A percentile compares a stretch with the other conserved stretches of the same genome.
These are phyloP conservation scores for Penicillium daleae DNA, from an alignment of 495 filamentous ascomycete species.

Conservation along the genomic window DNA sequence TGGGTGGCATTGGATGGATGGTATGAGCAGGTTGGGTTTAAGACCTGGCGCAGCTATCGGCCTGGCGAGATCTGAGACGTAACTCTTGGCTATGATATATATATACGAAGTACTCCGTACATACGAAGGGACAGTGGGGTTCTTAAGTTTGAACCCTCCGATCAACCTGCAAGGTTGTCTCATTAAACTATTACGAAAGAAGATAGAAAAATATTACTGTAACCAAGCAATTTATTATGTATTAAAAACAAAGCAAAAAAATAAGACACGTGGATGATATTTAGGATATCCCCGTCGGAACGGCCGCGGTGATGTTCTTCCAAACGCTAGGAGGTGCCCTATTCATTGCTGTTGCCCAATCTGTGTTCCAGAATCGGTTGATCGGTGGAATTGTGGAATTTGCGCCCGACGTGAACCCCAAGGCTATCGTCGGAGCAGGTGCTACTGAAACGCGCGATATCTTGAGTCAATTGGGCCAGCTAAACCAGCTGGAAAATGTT, in stretches of 20 bases:
- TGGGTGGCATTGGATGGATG: constrained; percentile 54
- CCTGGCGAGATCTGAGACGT: constrained; percentile 31
- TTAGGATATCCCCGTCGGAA: constrained; percentile 30
- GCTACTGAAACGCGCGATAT: constrained; percentile 53
- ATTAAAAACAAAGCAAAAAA: too few relatives aligned
- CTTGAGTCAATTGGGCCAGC: constrained; percentile 38
- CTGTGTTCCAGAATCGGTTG: constrained; percentile 64
- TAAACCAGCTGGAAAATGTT: constrained; percentile 31
- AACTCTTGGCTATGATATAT: neutral
- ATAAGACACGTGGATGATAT: too few relatives aligned
- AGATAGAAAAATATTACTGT: too few relatives aligned
- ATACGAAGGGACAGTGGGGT: neutral
- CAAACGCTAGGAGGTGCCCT: constrained; percentile 72
- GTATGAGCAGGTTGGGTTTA: constrained; percentile 55
- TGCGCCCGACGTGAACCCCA: constrained; percentile 50
- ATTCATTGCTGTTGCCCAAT: constrained; percentile 66
- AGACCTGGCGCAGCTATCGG: constrained; percentile 49
- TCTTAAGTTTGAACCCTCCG: too few relatives aligned
- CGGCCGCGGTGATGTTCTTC: constrained; percentile 66
- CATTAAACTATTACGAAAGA: too few relatives aligned
- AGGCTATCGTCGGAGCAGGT: constrained; percentile 18
- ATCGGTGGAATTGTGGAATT: constrained; percentile 45
- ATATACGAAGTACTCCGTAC: neutral
- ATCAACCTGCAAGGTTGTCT: too few relatives aligned
- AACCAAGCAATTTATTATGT: too few relatives aligned